phyloP scores from a whole-genome alignment of 441 rosid genomes.

The Pelargonium cotyledonis region DNA sequence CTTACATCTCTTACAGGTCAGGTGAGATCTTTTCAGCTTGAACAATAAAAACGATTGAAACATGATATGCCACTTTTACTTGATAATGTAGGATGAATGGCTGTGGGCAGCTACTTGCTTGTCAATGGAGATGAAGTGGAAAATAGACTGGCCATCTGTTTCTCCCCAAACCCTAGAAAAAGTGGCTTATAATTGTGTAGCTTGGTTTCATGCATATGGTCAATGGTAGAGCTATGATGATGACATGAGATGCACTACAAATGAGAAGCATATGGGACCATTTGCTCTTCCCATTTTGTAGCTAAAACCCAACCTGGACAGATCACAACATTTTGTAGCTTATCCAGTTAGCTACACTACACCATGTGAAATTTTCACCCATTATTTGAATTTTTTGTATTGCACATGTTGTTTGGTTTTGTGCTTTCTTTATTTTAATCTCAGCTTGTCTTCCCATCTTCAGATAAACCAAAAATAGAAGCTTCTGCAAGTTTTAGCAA shows the following conservation, averaged over 20 bases:
- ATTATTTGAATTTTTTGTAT: background rate
- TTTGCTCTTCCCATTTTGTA: slow-evolving; percentile 4
- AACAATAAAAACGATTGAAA: no score
- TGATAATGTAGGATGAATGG: no score
- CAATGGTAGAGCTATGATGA: background rate
- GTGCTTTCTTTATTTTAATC: background rate
- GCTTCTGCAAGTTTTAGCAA: background rate
- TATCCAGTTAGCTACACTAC: background rate
- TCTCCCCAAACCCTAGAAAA: no score
- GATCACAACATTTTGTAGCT: background rate
- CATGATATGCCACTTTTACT: no score
- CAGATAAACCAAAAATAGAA: background rate
- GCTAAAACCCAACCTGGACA: background rate
- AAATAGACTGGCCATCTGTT: no score
- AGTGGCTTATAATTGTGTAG: background rate
- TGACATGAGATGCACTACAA: background rate
- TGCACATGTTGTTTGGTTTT: background rate
- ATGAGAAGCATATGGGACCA: background rate
- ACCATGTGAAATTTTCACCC: background rate
- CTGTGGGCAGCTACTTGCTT: no score
- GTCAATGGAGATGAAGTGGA: no score
- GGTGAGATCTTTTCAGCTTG: no score
- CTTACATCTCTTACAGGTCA: no score
- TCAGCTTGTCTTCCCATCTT: background rate
- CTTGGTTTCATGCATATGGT: background rate